Evolutionary conservation across 352 stramenopile species (phyloP), one percentile per base, ranked within the genome.

Genomic region (Globisporangium cederbergense): DNA sequence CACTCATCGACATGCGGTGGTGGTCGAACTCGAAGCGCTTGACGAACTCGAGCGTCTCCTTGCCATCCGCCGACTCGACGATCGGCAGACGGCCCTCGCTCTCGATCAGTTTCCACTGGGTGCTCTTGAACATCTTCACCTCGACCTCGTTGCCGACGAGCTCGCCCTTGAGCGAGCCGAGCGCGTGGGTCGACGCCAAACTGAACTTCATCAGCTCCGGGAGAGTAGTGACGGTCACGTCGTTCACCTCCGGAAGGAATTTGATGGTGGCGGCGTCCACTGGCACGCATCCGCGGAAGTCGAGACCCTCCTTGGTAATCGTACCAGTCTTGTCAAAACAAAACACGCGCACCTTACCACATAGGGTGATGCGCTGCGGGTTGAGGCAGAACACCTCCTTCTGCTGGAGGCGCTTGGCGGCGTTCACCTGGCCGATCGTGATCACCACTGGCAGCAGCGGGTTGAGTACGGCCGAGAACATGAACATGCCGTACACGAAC

Each of bases 291-390:
- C 78, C 86, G 58, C 86, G 65, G 67, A 94, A 97, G 58, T 96
- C 83, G 6, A 98, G 68, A 2, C 91, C 91, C 58, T 97, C 77
- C 62, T 96, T 93, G 20, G 91, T 98, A 53, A 98, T 82, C 18
- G 91, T 98, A 7, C 91, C 91, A 0, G 91, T 98, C 70, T 98
- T 98, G 77, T 98, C 91, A 68, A 98, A 98, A 69, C 90, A 97
- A 47, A 91, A 92, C 7, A 93, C 74, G 46, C 80, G 86, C 9
- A 97, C 88, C 67, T 97, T 98, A n/a, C 91, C 91, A 53, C 86
- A 90, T 1, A 98, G 71, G 0, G 90, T 82, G 59, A 98, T 93
- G 38, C 83, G 86, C 60, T 89, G 78, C 0, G 85, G 73, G 74
- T 97, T 91, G 18, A 91, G 76, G 57, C 83, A 96, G 69, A 89